Conservation (phyloP, 1,139 yeast genomes). For the Ogataea hybrid region DNA sequence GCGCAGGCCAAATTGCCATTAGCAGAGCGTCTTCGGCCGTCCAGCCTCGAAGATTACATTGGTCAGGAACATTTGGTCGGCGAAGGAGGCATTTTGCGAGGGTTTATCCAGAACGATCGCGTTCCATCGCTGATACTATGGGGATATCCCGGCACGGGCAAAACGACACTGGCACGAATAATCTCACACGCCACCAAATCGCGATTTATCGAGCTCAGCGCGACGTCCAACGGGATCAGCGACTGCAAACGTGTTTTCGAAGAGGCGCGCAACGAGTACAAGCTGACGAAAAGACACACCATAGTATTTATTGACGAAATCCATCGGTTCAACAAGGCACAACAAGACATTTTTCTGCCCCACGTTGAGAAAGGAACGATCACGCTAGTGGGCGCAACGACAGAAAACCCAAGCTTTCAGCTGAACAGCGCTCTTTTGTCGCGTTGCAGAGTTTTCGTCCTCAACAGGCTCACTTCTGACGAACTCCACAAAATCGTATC, state of each 20-base stretch:
- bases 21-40: conserved; percentile 85
- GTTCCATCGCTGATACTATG: conserved; percentile 87
- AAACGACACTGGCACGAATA: conserved; percentile 72
- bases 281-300: conserved; percentile 66
- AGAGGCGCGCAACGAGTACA: conserved; percentile 66
- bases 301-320: conserved; percentile 89
- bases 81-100: conserved; percentile 64
- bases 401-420: conserved; percentile 94
- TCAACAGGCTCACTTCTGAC: conserved; percentile 57
- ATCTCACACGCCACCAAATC: conserved; percentile 53
- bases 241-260: conserved; percentile 73
- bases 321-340: conserved; percentile 85
- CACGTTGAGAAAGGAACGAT: conserved; percentile 68
- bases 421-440: conserved; percentile 85
- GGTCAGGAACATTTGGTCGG: conserved; percentile 89
- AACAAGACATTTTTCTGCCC: conserved; percentile 81
- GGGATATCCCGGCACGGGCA: conserved; percentile 98
- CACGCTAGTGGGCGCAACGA: conserved; percentile 87
- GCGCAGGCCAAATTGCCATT: conserved; percentile 62
- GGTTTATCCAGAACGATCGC: conserved; percentile 58
- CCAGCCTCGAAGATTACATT: conserved; percentile 65
- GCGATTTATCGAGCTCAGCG: conserved; percentile 80
- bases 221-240: conserved; percentile 71
- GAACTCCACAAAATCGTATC: conserved; percentile 60
- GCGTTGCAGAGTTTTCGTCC: conserved; percentile 81